Base-by-base conservation (phyloP, 2,329 filamentous ascomycete genomes). In the Alternaria conjuncta region DNA sequence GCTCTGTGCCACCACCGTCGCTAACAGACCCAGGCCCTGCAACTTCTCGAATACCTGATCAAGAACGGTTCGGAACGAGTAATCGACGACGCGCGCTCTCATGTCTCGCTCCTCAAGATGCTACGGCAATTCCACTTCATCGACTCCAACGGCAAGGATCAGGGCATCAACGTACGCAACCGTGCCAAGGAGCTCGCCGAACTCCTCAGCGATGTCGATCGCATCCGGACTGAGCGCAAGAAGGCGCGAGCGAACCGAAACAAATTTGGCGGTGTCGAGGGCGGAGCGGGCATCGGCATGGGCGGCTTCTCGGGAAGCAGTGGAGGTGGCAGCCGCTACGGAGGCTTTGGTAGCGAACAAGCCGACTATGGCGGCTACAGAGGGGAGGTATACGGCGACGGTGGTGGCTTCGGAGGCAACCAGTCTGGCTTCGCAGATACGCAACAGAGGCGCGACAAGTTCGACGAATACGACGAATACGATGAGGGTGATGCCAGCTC, bases 51-150 rank as follows among this genome's bases (percentile, higher is more conserved):
- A 80, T 97, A 97, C 77, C 88, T 99, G 30, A 91, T 99, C 83
- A 99, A 99, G 85, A 96, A 99, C 80, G 96, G 96, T 66, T 98
- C 96, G 12, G 96, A 99, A 81, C 88, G 96, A 58, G 96, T 99
- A 41, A 95, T 99, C 69, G 96, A 99, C 81, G 96, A 99, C 82
- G 96, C 96, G 61, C 90, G 96, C 73, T 94, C 94, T 61, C 96
- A 99, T 80, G 89, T 99, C 65, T 96, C 95, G 15, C 89, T 98
- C 10, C 87, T 99, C 64, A 97, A 97, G 83, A 99, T 99, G 96
- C 88, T 99, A 60, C 92, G 94, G 61, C 96, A 99, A 80, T 99
- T 99, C 82, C 96, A 99, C 83, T 99, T 86, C 82, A 98, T 99
- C 81, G 88, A 99, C 78, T 86, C 88, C 78, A 98, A 98, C 81